Conservation (phyloP, 176 grass and related monocot species). For the Aegilops tauschii region DNA sequence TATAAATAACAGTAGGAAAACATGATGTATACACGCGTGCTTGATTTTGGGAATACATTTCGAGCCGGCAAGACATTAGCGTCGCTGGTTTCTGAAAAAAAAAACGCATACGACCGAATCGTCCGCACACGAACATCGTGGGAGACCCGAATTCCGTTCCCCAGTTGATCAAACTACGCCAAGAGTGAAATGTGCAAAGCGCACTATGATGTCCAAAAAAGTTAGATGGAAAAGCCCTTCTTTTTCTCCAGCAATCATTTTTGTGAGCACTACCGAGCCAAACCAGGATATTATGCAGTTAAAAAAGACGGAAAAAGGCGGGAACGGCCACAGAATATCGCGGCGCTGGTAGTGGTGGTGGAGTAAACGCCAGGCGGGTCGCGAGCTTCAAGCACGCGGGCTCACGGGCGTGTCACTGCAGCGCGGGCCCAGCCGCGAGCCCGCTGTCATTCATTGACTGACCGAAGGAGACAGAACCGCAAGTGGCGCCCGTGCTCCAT, state of each 20-base stretch:
- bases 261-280: background rate
- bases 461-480: background rate
- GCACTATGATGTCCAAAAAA: too few relatives aligned
- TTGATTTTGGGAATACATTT: too few relatives aligned
- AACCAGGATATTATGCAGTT: background rate
- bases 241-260: background rate
- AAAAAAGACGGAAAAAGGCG: background rate
- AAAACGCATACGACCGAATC: too few relatives aligned
- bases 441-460: background rate
- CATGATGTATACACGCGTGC: too few relatives aligned
- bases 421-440: background rate
- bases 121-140: too few relatives aligned
- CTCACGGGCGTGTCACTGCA: constrained; percentile 24
- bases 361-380: background rate
- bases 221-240: too few relatives aligned
- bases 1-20: too few relatives aligned
- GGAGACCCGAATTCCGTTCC: too few relatives aligned
- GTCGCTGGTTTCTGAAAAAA: background rate
- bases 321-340: background rate
- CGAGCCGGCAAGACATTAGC: too few relatives aligned
- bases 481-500: background rate
- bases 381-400: background rate
- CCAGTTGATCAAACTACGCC: background rate
- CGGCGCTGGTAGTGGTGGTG: background rate
- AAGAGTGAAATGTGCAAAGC: too few relatives aligned